phyloP scores from a whole-genome alignment of 805 yeast genomes.

The Candida alai region DNA sequence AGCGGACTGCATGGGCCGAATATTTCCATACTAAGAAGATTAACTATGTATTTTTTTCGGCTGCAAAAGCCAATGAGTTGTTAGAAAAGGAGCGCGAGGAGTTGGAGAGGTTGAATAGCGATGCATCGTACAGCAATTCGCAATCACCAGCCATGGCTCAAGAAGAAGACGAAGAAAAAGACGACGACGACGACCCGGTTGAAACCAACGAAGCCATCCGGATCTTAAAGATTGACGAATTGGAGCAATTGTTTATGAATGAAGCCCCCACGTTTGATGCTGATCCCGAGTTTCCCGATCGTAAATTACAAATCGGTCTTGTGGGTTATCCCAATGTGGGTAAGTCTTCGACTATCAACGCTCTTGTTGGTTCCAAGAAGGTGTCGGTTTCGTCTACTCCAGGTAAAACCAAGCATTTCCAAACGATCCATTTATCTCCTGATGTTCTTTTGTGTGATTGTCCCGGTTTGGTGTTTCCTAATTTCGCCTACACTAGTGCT shows the following conservation, averaged over 20 bases:
- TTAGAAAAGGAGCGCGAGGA: constrained; percentile 60
- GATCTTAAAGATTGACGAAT: constrained; percentile 77
- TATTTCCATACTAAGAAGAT: constrained; percentile 70
- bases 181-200: constrained; percentile 20
- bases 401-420: constrained; percentile 98
- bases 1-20: constrained; percentile 83
- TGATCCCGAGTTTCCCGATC: constrained; percentile 53
- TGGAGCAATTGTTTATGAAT: constrained; percentile 72
- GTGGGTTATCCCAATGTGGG: constrained; percentile 97
- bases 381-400: constrained; percentile 99
- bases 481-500: constrained; percentile 93
- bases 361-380: constrained; percentile 91
- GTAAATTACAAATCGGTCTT: constrained; percentile 80
- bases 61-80: constrained; percentile 74
- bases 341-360: constrained; percentile 96
- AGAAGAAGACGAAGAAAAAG: constrained; percentile 20
- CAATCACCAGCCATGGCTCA: constrained; percentile 9
- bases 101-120: constrained; percentile 23
- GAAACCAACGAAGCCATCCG: constrained; percentile 41
- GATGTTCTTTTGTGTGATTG: constrained; percentile 91
- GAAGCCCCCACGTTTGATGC: constrained; percentile 71
- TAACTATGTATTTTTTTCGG: constrained; percentile 88
- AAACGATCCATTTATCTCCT: constrained; percentile 82
- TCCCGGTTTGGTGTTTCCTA: constrained; percentile 98
- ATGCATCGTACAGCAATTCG: constrained; percentile 4